phyloP scores from a whole-genome alignment of 192 early-diverging fungal species.

The Phlyctochytrium arcticum region DNA sequence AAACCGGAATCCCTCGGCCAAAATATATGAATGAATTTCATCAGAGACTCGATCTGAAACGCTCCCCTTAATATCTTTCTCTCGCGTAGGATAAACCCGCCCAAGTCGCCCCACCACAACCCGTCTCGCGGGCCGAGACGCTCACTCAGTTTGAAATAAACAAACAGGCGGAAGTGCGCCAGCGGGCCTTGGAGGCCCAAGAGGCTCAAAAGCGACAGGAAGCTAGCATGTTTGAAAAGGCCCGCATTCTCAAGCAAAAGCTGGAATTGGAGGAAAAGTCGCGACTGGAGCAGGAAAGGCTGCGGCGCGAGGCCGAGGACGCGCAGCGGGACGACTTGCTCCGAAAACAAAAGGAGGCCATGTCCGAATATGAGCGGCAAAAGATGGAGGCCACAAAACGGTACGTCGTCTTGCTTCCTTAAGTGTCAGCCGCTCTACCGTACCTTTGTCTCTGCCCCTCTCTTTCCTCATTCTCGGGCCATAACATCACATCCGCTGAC shows the following conservation, averaged over 20 bases:
- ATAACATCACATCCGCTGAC: too few species aligned
- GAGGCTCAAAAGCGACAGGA: conserved; percentile 21
- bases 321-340: not conserved
- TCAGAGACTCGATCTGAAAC: too few species aligned
- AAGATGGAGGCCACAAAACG: conserved; percentile 10
- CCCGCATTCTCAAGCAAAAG: conserved; percentile 21
- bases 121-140: conserved; percentile 9
- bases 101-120: too few species aligned
- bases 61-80: too few species aligned
- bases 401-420: not conserved
- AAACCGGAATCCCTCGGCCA: too few species aligned
- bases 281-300: conserved; percentile 6
- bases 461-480: too few species aligned
- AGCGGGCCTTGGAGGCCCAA: not conserved
- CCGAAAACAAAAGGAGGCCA: conserved; percentile 19
- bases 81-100: too few species aligned
- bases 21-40: too few species aligned
- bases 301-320: conserved; percentile 10
- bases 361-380: conserved; percentile 15
- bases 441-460: too few species aligned
- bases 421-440: not conserved
- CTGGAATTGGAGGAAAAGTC: conserved; percentile 13
- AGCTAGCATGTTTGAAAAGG: conserved; percentile 32
- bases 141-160: conserved; percentile 15
- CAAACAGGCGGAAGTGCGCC: conserved; percentile 15